These are phyloP conservation scores for Hygrocybe coccinea DNA, from an alignment of 768 basidiomycete species.

Conservation along the genomic window DNA sequence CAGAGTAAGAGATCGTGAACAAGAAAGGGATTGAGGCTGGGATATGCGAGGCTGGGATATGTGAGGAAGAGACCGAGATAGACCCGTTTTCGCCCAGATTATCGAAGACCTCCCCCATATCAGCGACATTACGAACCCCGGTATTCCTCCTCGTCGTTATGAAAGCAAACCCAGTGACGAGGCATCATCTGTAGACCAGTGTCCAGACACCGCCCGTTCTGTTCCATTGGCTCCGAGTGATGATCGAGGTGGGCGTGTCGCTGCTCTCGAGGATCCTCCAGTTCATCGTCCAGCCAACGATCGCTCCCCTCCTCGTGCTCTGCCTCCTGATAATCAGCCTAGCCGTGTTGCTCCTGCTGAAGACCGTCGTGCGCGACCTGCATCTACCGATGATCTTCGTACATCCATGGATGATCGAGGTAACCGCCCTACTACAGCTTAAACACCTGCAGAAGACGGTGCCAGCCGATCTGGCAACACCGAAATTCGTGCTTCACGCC, in stretches of 20 bases:
- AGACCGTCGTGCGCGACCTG: constrained; percentile 30
- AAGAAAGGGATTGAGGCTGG: too few relatives aligned
- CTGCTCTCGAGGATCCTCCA: constrained; percentile 28
- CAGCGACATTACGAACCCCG: too few relatives aligned
- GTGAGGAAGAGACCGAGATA: too few relatives aligned
- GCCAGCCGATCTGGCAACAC: constrained; percentile 17
- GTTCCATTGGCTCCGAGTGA: too few relatives aligned
- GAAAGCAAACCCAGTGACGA: constrained; percentile 13
- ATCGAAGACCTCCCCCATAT: too few relatives aligned
- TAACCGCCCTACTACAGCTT: constrained; percentile 7
- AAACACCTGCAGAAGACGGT: constrained; percentile 7
- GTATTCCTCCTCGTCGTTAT: too few relatives aligned
- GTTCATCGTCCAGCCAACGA: constrained; percentile 16
- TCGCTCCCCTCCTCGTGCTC: constrained; percentile 15
- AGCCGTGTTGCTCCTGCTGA: constrained; percentile 23
- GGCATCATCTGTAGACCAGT: too few relatives aligned
- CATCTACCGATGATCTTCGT: constrained; percentile 27
- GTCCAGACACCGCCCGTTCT: too few relatives aligned
- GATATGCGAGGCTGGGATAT: too few relatives aligned
- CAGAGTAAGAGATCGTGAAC: too few relatives aligned
- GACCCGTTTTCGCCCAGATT: too few relatives aligned
- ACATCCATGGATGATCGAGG: constrained; percentile 8
- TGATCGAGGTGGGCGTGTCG: constrained; percentile 16
- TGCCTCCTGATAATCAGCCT: constrained; percentile 22
- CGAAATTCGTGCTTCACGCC: constrained; percentile 17